Evolutionary conservation across 2,329 filamentous ascomycete species (phyloP).

Genomic region (Aureobasidium sp.): DNA sequence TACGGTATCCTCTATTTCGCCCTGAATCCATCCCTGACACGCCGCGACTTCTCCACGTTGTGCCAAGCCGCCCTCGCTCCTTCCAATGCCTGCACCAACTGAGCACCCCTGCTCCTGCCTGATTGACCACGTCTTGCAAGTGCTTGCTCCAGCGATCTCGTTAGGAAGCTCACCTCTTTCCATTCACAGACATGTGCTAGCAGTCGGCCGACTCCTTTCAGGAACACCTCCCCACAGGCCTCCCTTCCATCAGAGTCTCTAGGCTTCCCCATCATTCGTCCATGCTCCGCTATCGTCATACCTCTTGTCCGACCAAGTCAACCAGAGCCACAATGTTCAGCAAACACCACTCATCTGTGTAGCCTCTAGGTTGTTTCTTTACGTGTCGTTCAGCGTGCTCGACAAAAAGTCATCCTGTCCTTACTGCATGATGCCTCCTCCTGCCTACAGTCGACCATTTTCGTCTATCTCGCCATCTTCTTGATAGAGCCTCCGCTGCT

Average conservation of each 20-base stretch:
- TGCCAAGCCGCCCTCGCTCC: background rate
- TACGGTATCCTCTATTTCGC: constrained; percentile 8
- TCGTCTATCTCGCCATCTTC: background rate
- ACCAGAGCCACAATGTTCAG: background rate
- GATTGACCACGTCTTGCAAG: background rate
- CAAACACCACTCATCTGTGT: background rate
- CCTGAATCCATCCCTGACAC: constrained; percentile 12
- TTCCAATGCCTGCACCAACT: background rate
- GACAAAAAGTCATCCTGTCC: background rate
- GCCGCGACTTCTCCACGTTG: constrained; percentile 1
- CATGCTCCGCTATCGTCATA: constrained; percentile 3
- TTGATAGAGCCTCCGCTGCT: background rate
- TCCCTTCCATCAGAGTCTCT: background rate
- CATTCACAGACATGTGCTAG: background rate
- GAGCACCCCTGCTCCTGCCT: background rate
- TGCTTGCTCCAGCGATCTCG: background rate
- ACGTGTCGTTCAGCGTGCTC: background rate
- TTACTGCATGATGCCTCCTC: constrained; percentile 9
- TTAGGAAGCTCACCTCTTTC: background rate
- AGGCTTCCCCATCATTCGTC: constrained; percentile 11
- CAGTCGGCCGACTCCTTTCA: background rate
- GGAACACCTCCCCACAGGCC: background rate
- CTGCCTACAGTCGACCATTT: background rate
- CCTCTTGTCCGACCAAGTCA: background rate
- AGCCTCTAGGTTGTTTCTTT: background rate